Evolutionary conservation across 2,329 filamentous ascomycete genomes (phyloP), one percentile per base, ranked within the genome.

Genomic region (Fusarium dlaminii): DNA sequence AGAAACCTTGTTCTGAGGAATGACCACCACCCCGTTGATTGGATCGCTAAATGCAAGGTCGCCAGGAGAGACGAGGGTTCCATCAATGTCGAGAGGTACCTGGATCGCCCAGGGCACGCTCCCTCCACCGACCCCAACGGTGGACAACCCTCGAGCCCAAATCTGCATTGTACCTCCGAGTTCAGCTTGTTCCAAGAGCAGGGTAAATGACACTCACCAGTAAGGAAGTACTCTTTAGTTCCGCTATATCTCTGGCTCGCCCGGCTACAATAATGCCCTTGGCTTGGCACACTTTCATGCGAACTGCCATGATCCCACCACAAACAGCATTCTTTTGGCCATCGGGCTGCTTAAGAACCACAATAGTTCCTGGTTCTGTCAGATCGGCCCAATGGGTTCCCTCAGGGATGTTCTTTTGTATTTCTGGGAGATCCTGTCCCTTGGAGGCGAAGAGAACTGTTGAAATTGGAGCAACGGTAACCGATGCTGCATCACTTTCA

Each of bases 281-380:
- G 24, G 88, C 89, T 20, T 89, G 88, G 17, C 91, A 85, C 20
- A 87, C 80, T 76, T 90, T 90, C 87, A 94, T 92, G 27, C 93
- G 86, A 36, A 88, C 84, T 10, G 91, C 93, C 88, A 94, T 93
- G 73, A 95, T 93, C 24, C 93, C 93, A n/a, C 93, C 93, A 11
- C 93, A 87, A 13, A 93, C 87, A 11, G 93, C 93, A 81, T 93
- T 94, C 58, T 86, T 87, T 79, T 94, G 92, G 2, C 85, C 86
- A 1, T 84, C 77, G 0, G 92, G 91, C 77, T 94, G 92, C 69
- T 89, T 88, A 66, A 94, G 86, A 8, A 95, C 83, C 8, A 91
- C 89, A 60, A 94, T 86, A 3, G 90, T 92, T 13, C 86, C 87
- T 1, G 87, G 83, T 32, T 88, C 82, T 3, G 89, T 87, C 46